Percentiles rank a stretch among this genome's conserved stretches.
Evolutionary conservation across 2,329 filamentous ascomycete species (phyloP).

Genomic region (Calonectria ilicicola): DNA sequence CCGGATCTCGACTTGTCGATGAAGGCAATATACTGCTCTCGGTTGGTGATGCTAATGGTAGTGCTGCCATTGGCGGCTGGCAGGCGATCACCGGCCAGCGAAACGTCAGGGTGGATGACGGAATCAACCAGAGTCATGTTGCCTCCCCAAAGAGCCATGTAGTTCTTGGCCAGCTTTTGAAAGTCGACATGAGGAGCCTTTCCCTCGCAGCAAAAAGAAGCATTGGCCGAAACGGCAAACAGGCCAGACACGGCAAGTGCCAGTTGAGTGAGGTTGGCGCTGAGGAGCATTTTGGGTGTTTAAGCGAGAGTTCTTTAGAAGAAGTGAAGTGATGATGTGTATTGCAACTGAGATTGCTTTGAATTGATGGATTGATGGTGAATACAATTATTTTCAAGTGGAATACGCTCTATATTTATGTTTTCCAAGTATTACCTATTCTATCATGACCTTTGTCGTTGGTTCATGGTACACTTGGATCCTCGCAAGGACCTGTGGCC

Average conservation of each 20-base stretch:
- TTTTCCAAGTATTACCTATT: not conserved
- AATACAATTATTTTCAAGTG: not conserved
- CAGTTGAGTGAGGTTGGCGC: not conserved
- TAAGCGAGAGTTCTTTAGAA: not conserved
- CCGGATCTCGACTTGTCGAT: conserved; percentile 1
- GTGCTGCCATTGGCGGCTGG: not conserved
- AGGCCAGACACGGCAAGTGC: not conserved
- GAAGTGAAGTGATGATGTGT: too few species aligned
- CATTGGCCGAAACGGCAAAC: not conserved
- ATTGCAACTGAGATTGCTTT: not conserved
- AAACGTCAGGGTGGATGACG: conserved; percentile 10
- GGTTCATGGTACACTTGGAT: not conserved
- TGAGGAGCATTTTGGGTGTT: not conserved
- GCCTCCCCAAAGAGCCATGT: conserved; percentile 12
- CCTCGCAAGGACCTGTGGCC: not conserved
- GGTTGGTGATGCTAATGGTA: not conserved
- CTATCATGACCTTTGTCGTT: not conserved
- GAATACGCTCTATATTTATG: not conserved
- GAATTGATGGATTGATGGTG: not conserved
- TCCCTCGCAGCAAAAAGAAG: not conserved
- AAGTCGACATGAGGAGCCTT: not conserved
- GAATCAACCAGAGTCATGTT: not conserved
- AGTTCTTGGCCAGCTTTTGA: not conserved
- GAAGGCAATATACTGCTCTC: conserved; percentile 2
- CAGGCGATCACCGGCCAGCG: not conserved